Evolutionary conservation across 257 asterid genomes (phyloP).

Genomic region (Catharanthus roseus): DNA sequence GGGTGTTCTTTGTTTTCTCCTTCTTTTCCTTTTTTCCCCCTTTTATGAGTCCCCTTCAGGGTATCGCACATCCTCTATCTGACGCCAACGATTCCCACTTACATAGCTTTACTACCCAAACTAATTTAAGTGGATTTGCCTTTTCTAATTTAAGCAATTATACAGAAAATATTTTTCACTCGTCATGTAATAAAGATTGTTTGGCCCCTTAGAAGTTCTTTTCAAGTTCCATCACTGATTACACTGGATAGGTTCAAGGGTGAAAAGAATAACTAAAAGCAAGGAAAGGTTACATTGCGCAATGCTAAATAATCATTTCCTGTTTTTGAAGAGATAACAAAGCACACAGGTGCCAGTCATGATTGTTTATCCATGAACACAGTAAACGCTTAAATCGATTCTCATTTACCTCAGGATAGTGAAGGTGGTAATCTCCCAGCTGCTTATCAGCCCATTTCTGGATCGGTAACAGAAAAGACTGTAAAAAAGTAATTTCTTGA

Average conservation of each 20-base stretch:
- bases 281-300: too few species aligned
- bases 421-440: slow-evolving; percentile 78
- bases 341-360: not conserved
- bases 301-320: not conserved
- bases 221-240: not conserved
- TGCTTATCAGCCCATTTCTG: slow-evolving; percentile 90
- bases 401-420: slow-evolving; percentile 68
- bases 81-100: too few species aligned
- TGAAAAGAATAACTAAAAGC: not conserved
- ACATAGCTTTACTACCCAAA: too few species aligned
- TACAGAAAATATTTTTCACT: too few species aligned
- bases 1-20: too few species aligned
- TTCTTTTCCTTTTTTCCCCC: too few species aligned
- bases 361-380: not conserved
- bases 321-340: not conserved
- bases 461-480: slow-evolving; percentile 77
- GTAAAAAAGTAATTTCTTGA: slow-evolving; percentile 76
- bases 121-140: too few species aligned
- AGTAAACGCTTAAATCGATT: not conserved
- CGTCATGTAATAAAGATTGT: too few species aligned
- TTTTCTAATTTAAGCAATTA: too few species aligned
- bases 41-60: too few species aligned
- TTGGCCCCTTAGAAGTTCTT: too few species aligned
- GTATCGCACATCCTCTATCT: too few species aligned
- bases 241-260: not conserved